Evolutionary conservation across 305 asterid genomes (phyloP).

Genomic region (Striga hermonthica): DNA sequence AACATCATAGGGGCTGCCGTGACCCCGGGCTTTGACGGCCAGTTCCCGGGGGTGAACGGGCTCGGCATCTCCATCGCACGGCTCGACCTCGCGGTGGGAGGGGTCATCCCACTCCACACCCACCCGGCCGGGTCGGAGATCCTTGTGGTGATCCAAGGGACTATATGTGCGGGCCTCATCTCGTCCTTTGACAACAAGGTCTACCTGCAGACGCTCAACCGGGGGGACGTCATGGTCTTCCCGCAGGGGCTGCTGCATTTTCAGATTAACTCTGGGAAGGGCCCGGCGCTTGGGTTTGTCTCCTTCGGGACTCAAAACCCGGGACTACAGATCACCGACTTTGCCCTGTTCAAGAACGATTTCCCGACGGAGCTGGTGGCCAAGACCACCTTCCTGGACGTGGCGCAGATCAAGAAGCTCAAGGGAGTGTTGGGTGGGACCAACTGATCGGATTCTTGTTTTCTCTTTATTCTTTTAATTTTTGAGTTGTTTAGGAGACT

Average conservation of each 20-base stretch:
- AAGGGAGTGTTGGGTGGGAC: constrained; percentile 85
- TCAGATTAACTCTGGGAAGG: constrained; percentile 60
- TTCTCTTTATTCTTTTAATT: background rate
- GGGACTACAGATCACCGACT: constrained; percentile 62
- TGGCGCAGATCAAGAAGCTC: constrained; percentile 76
- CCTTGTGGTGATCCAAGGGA: constrained; percentile 54
- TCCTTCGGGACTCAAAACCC: constrained; percentile 64
- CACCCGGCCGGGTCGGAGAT: constrained; percentile 77
- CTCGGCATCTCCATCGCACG: constrained; percentile 67
- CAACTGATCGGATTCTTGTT: constrained; percentile 33
- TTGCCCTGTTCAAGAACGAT: constrained; percentile 68
- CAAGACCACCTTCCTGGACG: constrained; percentile 51
- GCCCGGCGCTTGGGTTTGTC: constrained; percentile 43
- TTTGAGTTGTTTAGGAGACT: background rate
- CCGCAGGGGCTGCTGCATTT: constrained; percentile 78
- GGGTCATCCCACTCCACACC: constrained; percentile 85
- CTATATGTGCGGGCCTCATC: constrained; percentile 63
- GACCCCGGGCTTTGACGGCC: constrained; percentile 55
- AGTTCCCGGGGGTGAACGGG: constrained; percentile 67
- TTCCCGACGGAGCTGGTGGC: constrained; percentile 65
- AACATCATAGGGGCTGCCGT: constrained; percentile 67
- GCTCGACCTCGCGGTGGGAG: constrained; percentile 57
- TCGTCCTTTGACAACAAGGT: constrained; percentile 57
- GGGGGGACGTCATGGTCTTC: constrained; percentile 66
- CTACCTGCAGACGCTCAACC: constrained; percentile 43